A percentile compares a stretch with the other conserved stretches of the same genome.
These are phyloP conservation scores for Rhynchosporium graminicola DNA, from an alignment of 2,329 filamentous ascomycete genomes.

Conservation along the genomic window DNA sequence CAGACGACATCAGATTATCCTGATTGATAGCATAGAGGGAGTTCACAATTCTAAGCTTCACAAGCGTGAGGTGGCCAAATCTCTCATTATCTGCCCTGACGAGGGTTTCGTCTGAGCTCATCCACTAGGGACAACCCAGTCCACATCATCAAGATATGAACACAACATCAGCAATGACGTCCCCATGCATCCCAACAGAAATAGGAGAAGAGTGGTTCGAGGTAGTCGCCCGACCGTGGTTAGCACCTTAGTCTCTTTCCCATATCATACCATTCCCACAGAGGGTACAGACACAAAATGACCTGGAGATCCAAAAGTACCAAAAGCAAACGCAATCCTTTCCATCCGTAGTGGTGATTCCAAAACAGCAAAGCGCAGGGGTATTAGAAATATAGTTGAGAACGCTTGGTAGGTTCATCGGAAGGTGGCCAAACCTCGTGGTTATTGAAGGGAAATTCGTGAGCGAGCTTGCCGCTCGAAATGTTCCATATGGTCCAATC, in stretches of 20 bases:
- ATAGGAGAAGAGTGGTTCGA: conserved; percentile 38
- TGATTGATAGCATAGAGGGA: not conserved
- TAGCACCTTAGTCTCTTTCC: conserved; percentile 26
- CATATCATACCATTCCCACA: conserved; percentile 25
- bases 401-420: conserved; percentile 44
- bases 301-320: conserved; percentile 24
- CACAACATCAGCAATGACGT: conserved; percentile 39
- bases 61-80: conserved; percentile 41
- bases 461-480: conserved; percentile 27
- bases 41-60: not conserved
- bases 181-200: conserved; percentile 42
- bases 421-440: conserved; percentile 50
- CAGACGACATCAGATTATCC: not conserved
- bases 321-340: conserved; percentile 40
- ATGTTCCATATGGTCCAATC: conserved; percentile 42
- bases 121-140: conserved; percentile 38
- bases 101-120: conserved; percentile 37
- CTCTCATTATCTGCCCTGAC: conserved; percentile 40
- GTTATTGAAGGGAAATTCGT: conserved; percentile 43
- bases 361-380: conserved; percentile 40
- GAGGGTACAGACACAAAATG: conserved; percentile 15
- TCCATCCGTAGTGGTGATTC: conserved; percentile 30
- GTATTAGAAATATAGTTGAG: conserved; percentile 44
- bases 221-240: conserved; percentile 39
- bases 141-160: conserved; percentile 40